Evolutionary conservation across 208 protist species (phyloP), one percentile per base, ranked within the genome.

Genomic region (Crithidia expoeki): DNA sequence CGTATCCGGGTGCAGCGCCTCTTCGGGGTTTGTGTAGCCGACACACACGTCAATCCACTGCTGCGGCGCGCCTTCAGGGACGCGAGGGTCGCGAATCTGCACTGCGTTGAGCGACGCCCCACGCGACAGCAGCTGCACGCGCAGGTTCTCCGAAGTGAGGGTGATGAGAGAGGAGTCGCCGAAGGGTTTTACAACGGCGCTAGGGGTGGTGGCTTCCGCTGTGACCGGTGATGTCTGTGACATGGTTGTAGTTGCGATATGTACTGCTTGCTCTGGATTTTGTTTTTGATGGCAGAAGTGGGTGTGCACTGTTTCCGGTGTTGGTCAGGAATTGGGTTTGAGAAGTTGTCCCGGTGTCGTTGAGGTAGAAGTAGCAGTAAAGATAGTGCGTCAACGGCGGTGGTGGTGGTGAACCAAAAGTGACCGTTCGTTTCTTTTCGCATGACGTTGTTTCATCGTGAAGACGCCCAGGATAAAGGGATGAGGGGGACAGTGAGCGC

Each of bases 101-200:
- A 94, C 83, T 1, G 88, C 82, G 72, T 84, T 82, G 51, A 94
- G 56, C 9, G 88, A 75, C 21, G 88, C 88, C 19, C 88, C 88
- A 34, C 57, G 70, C 4, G 88, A 85, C 3, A 91, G 81, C 40
- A 94, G 80, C 63, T 88, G 67, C 68, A 94, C 85, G 25, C 83
- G 77, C 42, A 94, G 56, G 42, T 75, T 46, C 16, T 84, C 76
- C 0, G 85, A 84, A 38, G 36, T 66, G 2, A 94, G 75, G 12
- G 58, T 82, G 30, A 94, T 79, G 63, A 83, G 74, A 9, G 82
- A 87, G 34, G 61, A 53, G 21, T 86, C 74, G 40, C 88, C 88
- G 72, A 89, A 94, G 7, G 88, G 79, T 67, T 84, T 79, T 6
- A 83, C 87, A 2, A 61, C 63, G 59, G 64, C 52, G 27, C 68